Evolutionary conservation across 192 early-diverging fungal genomes (phyloP).

Genomic region (Linnemannia exigua): DNA sequence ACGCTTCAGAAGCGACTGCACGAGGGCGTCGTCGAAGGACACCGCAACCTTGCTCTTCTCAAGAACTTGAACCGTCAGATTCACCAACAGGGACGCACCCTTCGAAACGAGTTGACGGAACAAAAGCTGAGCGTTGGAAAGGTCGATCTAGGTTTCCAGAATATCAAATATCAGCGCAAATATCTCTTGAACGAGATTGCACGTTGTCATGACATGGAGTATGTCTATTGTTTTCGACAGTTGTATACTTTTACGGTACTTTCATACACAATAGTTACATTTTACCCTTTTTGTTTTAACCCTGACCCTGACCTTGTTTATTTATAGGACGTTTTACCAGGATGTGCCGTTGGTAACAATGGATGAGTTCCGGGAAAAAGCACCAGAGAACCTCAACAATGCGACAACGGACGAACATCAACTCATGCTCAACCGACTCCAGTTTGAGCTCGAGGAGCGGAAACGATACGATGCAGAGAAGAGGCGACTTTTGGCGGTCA

Average conservation of each 20-base stretch:
- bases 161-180: conserved; percentile 55
- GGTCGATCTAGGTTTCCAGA: conserved; percentile 45
- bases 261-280: not conserved
- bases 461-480: conserved; percentile 54
- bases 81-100: conserved; percentile 33
- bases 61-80: conserved; percentile 43
- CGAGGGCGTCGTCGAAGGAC: conserved; percentile 6
- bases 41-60: conserved; percentile 16
- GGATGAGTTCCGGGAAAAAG: conserved; percentile 38
- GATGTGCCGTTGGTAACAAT: conserved; percentile 46
- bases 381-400: conserved; percentile 26
- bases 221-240: conserved; percentile 2
- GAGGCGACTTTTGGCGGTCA: conserved; percentile 41
- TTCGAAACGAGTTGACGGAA: conserved; percentile 41
- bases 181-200: conserved; percentile 50
- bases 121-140: conserved; percentile 38
- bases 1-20: not conserved
- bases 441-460: conserved; percentile 51
- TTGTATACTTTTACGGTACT: not conserved
- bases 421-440: conserved; percentile 46
- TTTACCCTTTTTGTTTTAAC: not conserved
- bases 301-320: not conserved
- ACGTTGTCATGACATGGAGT: conserved; percentile 54
- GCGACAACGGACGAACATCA: conserved; percentile 31
- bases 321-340: conserved; percentile 45